Evolutionary conservation across 2,329 filamentous ascomycete genomes (phyloP), one percentile per base, ranked within the genome.

Genomic region (Nakataea oryzae): DNA sequence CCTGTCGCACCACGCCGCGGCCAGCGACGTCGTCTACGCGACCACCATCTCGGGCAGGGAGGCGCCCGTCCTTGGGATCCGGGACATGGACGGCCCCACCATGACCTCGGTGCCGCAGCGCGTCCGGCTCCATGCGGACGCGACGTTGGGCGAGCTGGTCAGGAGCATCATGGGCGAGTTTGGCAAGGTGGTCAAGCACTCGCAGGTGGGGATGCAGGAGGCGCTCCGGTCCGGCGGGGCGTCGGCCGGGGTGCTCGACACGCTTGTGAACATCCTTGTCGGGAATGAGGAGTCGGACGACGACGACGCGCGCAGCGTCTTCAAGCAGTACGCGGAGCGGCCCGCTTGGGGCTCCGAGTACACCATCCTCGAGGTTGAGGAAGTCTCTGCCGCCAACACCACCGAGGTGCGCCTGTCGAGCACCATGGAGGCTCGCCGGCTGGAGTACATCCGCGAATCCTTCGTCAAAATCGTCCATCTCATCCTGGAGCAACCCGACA

Each of bases 31-130:
- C 24, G 66, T 76, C 26, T 77, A 78, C 62, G 76, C 74, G 3
- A 72, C 73, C 63, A 76, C 75, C 0, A 67, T 76, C 17, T 74
- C 74, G 1, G 76, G 77, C 9, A 73, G 76, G 32, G 61, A 63
- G 50, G 65, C 58, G 4, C 61, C 64, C 3, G 34, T 68, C 6
- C 41, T 50, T 1, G 62, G 63, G 9, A 64, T 67, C 41, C 58
- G 55, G 2, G 62, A 62, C 3, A 65, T 69, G 55, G 59, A 62
- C 13, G 67, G 65, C 9, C 65, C 67, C 0, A 66, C 75, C 67
- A 74, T 78, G 60, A 74, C 74, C 6, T 78, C 76, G 0, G 71
- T 78, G 3, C 76, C 76, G 2, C 59, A 72, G 2, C 66, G 70
- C 11, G 59, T 70, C 3, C 63, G 64, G 2, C 29, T 71, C 0